Evolutionary conservation across 1,139 yeast species (phyloP).

Genomic region (Geotrichum bryndzae): DNA sequence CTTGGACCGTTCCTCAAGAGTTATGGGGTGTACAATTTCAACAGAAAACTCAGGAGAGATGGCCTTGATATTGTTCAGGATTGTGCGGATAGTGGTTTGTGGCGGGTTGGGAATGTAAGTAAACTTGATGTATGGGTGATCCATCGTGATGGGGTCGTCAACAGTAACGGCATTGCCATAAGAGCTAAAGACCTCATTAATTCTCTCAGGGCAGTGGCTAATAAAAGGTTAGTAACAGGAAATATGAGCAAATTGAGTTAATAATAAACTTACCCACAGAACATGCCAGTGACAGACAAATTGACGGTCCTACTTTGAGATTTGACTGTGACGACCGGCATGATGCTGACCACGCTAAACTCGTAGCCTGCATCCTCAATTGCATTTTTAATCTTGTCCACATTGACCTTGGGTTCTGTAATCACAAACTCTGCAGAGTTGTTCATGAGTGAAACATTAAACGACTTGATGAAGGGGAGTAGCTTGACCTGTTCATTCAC

Average conservation of each 20-base stretch:
- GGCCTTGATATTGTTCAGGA: conserved; percentile 46
- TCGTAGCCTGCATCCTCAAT: conserved; percentile 67
- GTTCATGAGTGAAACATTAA: conserved; percentile 51
- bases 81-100: conserved; percentile 46
- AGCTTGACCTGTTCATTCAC: conserved; percentile 47
- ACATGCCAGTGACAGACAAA: conserved; percentile 61
- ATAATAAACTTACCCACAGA: conserved; percentile 40
- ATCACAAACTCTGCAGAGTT: conserved; percentile 58
- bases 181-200: conserved; percentile 45
- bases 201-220: conserved; percentile 55
- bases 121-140: conserved; percentile 53
- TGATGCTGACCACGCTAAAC: conserved; percentile 36
- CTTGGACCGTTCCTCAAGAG: conserved; percentile 60
- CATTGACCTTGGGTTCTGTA: conserved; percentile 25
- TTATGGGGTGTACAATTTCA: conserved; percentile 50
- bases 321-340: conserved; percentile 19
- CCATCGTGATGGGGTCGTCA: conserved; percentile 50
- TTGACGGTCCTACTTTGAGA: conserved; percentile 48
- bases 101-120: conserved; percentile 58
- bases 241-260: not conserved
- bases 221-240: conserved; percentile 14
- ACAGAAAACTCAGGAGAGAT: conserved; percentile 46
- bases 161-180: conserved; percentile 54
- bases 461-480: conserved; percentile 49
- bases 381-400: conserved; percentile 42